Percentiles rank a stretch among this genome's conserved stretches.
phyloP scores from a whole-genome alignment of 2,329 filamentous ascomycete species.

The Ceratocystiopsis minuta region DNA sequence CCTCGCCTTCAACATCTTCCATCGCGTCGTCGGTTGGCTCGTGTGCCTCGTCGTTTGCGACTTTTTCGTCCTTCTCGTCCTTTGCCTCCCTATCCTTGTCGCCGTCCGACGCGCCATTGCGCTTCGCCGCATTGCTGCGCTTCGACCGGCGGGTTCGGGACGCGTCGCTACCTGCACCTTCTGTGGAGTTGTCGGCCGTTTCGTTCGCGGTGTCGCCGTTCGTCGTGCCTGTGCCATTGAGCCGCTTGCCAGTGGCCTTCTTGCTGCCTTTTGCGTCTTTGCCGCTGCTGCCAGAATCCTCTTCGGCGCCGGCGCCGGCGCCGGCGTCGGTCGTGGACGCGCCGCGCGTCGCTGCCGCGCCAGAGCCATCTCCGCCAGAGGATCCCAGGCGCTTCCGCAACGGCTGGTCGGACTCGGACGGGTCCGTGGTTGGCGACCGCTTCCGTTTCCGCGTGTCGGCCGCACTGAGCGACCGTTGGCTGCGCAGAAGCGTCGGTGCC shows the following conservation, averaged over 20 bases:
- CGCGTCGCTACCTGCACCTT: conserved; percentile 18
- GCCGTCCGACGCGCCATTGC: conserved; percentile 14
- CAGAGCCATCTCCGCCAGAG: conserved; percentile 19
- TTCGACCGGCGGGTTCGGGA: conserved; percentile 22
- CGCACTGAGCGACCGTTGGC: conserved; percentile 12
- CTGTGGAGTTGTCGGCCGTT: conserved; percentile 9
- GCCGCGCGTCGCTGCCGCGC: conserved; percentile 10
- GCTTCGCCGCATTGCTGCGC: conserved; percentile 21
- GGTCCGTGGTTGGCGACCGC: conserved; percentile 26
- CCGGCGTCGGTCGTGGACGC: not conserved
- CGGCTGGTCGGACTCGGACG: conserved; percentile 28
- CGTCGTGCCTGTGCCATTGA: conserved; percentile 14
- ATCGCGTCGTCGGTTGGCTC: not conserved
- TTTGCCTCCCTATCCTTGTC: conserved; percentile 5
- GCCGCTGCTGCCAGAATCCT: conserved; percentile 17
- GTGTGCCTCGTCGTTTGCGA: not conserved
- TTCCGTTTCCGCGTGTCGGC: conserved; percentile 30
- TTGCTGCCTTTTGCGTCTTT: conserved; percentile 16
- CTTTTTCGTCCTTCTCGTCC: not conserved
- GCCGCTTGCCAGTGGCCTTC: conserved; percentile 17
- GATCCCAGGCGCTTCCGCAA: conserved; percentile 34
- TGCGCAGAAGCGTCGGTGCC: conserved; percentile 1
- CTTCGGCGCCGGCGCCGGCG: not conserved
- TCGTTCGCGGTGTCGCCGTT: conserved; percentile 10
- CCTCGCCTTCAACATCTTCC: conserved; percentile 12